These are phyloP conservation scores for Lumnitzera racemosa DNA, from an alignment of 345 rosid species.

Conservation along the genomic window DNA sequence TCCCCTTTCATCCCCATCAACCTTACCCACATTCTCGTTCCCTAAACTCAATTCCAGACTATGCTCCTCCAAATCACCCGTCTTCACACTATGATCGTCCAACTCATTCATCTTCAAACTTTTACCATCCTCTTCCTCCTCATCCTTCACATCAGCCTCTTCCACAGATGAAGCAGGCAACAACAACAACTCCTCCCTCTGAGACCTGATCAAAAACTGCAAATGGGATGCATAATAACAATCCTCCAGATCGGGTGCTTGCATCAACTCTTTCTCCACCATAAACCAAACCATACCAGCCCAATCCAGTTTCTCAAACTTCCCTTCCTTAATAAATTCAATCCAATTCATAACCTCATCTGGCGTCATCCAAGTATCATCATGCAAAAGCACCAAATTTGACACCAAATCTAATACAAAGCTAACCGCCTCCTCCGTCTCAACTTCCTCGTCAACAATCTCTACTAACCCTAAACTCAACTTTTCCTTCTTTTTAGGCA, in stretches of 20 bases:
- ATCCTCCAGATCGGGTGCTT: constrained; percentile 29
- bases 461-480: constrained; percentile 12
- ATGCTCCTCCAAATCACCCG: constrained; percentile 43
- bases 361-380: constrained; percentile 78
- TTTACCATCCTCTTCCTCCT: constrained; percentile 28
- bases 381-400: constrained; percentile 65
- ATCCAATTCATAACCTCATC: constrained; percentile 38
- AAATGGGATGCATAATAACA: constrained; percentile 88
- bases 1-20: constrained; percentile 8
- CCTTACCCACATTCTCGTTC: constrained; percentile 22
- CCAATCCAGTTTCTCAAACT: constrained; percentile 74
- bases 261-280: constrained; percentile 74
- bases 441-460: constrained; percentile 25
- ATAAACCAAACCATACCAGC: constrained; percentile 70
- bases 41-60: constrained; percentile 60
- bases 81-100: constrained; percentile 19
- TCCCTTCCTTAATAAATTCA: constrained; percentile 42
- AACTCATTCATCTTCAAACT: constrained; percentile 28
- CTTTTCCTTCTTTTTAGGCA: constrained; percentile 50
- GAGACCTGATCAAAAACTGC: constrained; percentile 63
- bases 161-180: constrained; percentile 9
- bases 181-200: constrained; percentile 34
- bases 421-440: constrained; percentile 35
- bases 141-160: constrained; percentile 21
- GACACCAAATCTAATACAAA: constrained; percentile 54